Evolutionary conservation across 768 basidiomycete species (phyloP), one percentile per base, ranked within the genome.

Genomic region (Termitomyces sp.): DNA sequence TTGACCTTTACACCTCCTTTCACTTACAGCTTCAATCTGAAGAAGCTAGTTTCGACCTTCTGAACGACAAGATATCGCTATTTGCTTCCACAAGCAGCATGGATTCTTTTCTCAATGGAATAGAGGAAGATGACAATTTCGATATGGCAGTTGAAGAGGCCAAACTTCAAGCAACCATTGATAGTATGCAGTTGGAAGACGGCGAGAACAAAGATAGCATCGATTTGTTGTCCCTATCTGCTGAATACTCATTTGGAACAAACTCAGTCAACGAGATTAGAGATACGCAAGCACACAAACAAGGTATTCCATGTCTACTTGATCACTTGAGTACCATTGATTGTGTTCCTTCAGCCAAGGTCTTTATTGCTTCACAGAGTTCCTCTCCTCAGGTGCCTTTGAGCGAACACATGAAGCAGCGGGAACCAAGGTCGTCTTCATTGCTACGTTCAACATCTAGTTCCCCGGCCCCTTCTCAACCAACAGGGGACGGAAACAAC

Each of bases 11-110:
- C 27, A 65, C 75, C 4, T 79, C 80, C 10, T 81, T 83, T 64
- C 76, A 76, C 14, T 53, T 80, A 29, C 78, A 81, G 39, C 65
- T 80, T 36, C 70, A 73, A 53, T 74, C 73, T 18, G 70, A 73
- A 32, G 79, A 80, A n/a, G 65, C 71, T 36, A 77, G 75, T 34
- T 82, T 82, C 62, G 80, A 83, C 62, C 61, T 83, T 36, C 63
- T 83, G 54, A 81, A 79, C 56, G 81, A 82, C 63, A 77, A 75
- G 54, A 73, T 82, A 50, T 81, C 80, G 0, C 78, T 81, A 59
- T 72, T 80, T 43, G 66, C 62, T 37, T 60, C 70, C 9, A 69
- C 65, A 32, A 64, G 62, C 59, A 72, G 67, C 16, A 61, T 65
- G 59, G 72, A 71, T 44, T 71, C 74, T 5, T 73, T 74, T 50